phyloP scores from a whole-genome alignment of 805 yeast genomes.

The Starmerella floricola region DNA sequence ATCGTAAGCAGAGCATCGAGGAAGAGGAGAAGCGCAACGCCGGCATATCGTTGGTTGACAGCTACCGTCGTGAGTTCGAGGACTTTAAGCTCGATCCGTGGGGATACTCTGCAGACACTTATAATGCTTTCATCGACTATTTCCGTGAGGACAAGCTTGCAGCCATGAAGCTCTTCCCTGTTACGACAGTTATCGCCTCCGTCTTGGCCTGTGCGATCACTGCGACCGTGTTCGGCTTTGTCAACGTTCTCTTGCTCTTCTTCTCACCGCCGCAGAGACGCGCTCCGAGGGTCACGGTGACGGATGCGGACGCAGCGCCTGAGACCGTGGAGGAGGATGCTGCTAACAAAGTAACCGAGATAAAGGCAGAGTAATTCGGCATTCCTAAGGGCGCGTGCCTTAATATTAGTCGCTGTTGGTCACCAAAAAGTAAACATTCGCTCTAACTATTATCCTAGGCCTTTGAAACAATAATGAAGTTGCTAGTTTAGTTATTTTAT shows the following conservation, averaged over 20 bases:
- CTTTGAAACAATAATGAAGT: no score
- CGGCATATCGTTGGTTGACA: conserved; percentile 12
- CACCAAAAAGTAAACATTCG: no score
- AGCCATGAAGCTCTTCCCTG: conserved; percentile 30
- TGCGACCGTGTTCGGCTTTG: conserved; percentile 23
- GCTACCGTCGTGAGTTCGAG: conserved; percentile 19
- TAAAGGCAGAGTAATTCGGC: no score
- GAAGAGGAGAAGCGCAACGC: conserved; percentile 16
- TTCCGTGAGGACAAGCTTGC: conserved; percentile 26
- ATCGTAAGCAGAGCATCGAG: conserved; percentile 7
- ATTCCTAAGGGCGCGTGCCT: no score
- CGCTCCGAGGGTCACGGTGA: conserved; percentile 3
- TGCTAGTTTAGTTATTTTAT: no score
- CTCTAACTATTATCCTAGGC: no score
- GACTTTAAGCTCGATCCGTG: conserved; percentile 29
- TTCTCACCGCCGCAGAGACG: conserved; percentile 6
- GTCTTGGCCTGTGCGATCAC: conserved; percentile 21
- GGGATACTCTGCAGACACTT: conserved; percentile 23
- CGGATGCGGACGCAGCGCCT: background rate
- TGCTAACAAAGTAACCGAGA: background rate
- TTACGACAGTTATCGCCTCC: conserved; percentile 26
- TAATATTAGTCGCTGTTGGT: no score
- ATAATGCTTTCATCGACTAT: conserved; percentile 25
- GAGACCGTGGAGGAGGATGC: background rate
- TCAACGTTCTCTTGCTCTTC: conserved; percentile 18